Evolutionary conservation across 139 green algal species (phyloP).

Genomic region (Picochlorum costavermella): DNA sequence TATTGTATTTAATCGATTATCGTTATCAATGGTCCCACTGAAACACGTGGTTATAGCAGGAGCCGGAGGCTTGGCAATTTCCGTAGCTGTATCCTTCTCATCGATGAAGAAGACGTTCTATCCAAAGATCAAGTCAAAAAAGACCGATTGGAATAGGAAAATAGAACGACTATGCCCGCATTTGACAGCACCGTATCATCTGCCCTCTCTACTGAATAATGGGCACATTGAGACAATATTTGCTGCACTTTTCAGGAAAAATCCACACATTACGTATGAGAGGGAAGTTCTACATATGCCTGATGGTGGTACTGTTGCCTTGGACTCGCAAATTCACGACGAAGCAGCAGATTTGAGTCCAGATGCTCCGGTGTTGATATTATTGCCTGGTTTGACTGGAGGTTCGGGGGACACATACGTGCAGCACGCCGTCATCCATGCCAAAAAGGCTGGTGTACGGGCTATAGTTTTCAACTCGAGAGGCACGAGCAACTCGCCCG

Average conservation of each 20-base stretch:
- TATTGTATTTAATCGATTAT: too few relatives aligned
- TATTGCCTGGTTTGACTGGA: slow-evolving; percentile 86
- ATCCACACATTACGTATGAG: slow-evolving; percentile 56
- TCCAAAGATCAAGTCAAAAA: slow-evolving; percentile 6
- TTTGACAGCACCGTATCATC: slow-evolving; percentile 18
- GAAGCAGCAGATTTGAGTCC: too few relatives aligned
- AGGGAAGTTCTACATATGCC: slow-evolving; percentile 57
- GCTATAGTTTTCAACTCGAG: slow-evolving; percentile 83
- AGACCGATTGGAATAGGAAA: slow-evolving; percentile 21
- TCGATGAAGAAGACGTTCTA: slow-evolving; percentile 7
- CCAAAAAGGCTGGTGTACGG: slow-evolving; percentile 34
- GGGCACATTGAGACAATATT: slow-evolving; percentile 89
- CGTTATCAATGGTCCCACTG: too few relatives aligned
- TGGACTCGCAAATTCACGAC: slow-evolving; percentile 67
- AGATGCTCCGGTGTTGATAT: slow-evolving; percentile 66
- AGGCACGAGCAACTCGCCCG: slow-evolving; percentile 73
- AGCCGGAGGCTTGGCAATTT: background rate
- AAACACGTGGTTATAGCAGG: background rate
- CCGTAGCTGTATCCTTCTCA: background rate
- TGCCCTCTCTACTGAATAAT: slow-evolving; percentile 17
- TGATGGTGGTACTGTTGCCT: slow-evolving; percentile 75
- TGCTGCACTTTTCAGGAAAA: slow-evolving; percentile 52
- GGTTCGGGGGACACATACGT: slow-evolving; percentile 84
- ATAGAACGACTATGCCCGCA: slow-evolving; percentile 22
- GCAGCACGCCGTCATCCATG: slow-evolving; percentile 51